These are phyloP conservation scores for Quercus lobata DNA, from an alignment of 331 rosid genomes.

Conservation along the genomic window DNA sequence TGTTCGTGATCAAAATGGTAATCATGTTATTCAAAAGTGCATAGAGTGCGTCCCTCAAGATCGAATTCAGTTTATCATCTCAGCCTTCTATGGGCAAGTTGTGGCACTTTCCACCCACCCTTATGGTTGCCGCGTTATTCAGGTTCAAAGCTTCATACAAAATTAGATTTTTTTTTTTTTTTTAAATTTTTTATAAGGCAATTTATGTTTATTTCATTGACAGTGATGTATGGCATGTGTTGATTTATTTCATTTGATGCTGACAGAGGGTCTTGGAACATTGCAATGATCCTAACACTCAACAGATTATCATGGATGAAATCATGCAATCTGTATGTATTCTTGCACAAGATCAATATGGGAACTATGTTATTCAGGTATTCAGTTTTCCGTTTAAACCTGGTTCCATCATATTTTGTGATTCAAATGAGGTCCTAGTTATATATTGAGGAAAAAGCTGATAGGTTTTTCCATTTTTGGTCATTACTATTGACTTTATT, in stretches of 20 bases:
- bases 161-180: no score
- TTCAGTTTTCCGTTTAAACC: not conserved
- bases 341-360: slow-evolving; percentile 94
- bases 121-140: slow-evolving; percentile 97
- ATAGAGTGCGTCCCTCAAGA: slow-evolving; percentile 93
- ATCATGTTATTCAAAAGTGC: slow-evolving; percentile 92
- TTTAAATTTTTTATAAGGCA: no score
- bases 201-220: slow-evolving; percentile 1
- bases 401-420: not conserved
- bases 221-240: slow-evolving; percentile 13
- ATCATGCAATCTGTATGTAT: slow-evolving; percentile 86
- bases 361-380: slow-evolving; percentile 99
- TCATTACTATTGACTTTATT: not conserved
- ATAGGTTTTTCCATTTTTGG: not conserved
- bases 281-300: slow-evolving; percentile 70
- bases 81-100: slow-evolving; percentile 94
- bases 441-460: not conserved
- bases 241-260: slow-evolving; percentile 31
- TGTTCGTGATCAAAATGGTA: slow-evolving; percentile 95
- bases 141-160: slow-evolving; percentile 45
- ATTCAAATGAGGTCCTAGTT: slow-evolving; percentile 1
- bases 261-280: slow-evolving; percentile 94
- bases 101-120: slow-evolving; percentile 93
- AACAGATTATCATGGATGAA: slow-evolving; percentile 86
- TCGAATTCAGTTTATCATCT: slow-evolving; percentile 75